Evolutionary conservation across 345 rosid genomes (phyloP).

Genomic region (Syzygium aromaticum): DNA sequence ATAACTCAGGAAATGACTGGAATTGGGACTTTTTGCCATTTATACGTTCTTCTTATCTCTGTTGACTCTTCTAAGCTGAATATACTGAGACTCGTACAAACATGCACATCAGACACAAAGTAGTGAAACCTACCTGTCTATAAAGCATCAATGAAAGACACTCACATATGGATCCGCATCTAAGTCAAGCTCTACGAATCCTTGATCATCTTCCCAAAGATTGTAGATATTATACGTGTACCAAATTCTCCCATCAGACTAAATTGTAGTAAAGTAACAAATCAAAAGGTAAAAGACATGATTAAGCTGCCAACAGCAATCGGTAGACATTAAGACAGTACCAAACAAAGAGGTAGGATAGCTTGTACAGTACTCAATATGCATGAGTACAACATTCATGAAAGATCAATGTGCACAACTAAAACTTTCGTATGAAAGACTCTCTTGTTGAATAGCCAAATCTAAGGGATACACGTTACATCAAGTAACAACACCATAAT

Average conservation of each 20-base stretch:
- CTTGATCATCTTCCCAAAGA: constrained; percentile 95
- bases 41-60: constrained; percentile 84
- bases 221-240: constrained; percentile 82
- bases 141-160: not conserved
- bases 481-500: not conserved
- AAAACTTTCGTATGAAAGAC: not conserved
- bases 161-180: constrained; percentile 63
- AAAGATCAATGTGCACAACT: too few species aligned
- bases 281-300: not conserved
- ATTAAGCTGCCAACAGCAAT: not conserved
- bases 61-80: constrained; percentile 93
- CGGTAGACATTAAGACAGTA: not conserved
- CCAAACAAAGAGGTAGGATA: not conserved
- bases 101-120: not conserved
- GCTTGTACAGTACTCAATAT: not conserved
- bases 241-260: constrained; percentile 65
- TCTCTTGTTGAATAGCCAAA: not conserved
- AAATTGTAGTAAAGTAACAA: constrained; percentile 35
- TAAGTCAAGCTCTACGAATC: constrained; percentile 78
- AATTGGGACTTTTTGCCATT: constrained; percentile 79
- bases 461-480: not conserved
- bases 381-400: not conserved
- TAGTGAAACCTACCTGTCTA: not conserved
- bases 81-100: constrained; percentile 49
- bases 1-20: constrained; percentile 76